A percentile compares a stretch with the other conserved stretches of the same genome.
Conservation (phyloP, 257 asterid species). For the Nemophila menziesii region DNA sequence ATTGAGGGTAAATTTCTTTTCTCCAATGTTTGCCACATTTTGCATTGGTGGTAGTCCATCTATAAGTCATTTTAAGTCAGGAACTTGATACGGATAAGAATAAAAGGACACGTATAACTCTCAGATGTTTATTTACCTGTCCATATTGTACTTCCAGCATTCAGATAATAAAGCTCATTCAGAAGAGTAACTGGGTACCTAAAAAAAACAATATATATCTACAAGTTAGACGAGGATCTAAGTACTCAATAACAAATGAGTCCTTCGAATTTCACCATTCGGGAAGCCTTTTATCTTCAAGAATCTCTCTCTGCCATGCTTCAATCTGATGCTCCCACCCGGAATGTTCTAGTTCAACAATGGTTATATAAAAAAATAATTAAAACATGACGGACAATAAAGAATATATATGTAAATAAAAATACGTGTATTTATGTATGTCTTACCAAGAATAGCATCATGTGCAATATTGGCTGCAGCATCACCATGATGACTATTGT, state of each 20-base stretch:
- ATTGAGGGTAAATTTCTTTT: constrained; percentile 47
- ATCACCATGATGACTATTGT: constrained; percentile 45
- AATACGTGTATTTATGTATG: no score
- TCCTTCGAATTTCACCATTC: constrained; percentile 47
- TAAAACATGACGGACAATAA: no score
- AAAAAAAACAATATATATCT: constrained; percentile 20
- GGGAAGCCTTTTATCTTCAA: constrained; percentile 82
- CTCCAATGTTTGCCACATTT: constrained; percentile 40
- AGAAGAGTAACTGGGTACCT: constrained; percentile 89
- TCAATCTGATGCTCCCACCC: constrained; percentile 85
- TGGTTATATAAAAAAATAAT: no score
- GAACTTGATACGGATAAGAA: neutral
- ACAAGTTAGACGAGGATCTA: neutral
- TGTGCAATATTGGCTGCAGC: constrained; percentile 68
- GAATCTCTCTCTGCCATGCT: constrained; percentile 85
- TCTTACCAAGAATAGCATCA: constrained; percentile 67
- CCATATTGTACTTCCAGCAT: constrained; percentile 91
- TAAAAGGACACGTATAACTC: constrained; percentile 7
- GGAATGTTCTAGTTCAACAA: constrained; percentile 40
- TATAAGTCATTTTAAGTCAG: constrained; percentile 15
- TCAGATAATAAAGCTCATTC: constrained; percentile 90
- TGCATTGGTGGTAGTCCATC: constrained; percentile 80
- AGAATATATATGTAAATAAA: no score
- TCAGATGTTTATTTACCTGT: constrained; percentile 57
- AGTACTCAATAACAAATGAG: neutral